These are phyloP conservation scores for Rhodamnia rubescens DNA, from an alignment of 345 rosid species.

Conservation along the genomic window DNA sequence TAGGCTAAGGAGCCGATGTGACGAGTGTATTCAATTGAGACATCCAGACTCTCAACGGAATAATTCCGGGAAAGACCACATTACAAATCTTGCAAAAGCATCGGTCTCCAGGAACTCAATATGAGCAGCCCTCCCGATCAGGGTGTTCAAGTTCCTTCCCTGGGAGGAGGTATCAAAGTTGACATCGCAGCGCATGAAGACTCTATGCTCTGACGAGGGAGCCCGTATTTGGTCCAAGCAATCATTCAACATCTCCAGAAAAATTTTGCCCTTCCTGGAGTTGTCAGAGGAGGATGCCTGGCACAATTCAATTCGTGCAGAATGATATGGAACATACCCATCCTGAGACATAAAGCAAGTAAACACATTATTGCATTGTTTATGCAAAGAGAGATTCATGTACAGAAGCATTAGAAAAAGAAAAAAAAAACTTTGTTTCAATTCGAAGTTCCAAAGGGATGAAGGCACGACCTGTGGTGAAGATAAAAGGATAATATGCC, in stretches of 20 bases:
- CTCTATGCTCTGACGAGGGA: slow-evolving; percentile 41
- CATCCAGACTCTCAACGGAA: slow-evolving; percentile 25
- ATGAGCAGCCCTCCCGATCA: slow-evolving; percentile 94
- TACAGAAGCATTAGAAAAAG: neutral
- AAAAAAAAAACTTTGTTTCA: neutral
- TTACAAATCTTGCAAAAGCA: slow-evolving; percentile 66
- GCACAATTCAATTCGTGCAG: slow-evolving; percentile 83
- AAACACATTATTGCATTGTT: neutral
- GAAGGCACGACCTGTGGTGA: slow-evolving; percentile 73
- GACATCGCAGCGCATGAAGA: slow-evolving; percentile 89
- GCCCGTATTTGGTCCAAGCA: slow-evolving; percentile 94
- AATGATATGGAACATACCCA: slow-evolving; percentile 97
- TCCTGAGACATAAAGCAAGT: slow-evolving; percentile 37
- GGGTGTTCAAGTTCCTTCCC: slow-evolving; percentile 71
- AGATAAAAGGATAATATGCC: slow-evolving; percentile 58
- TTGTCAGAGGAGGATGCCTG: slow-evolving; percentile 65
- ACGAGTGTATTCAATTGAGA: neutral
- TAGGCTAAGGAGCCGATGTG: neutral
- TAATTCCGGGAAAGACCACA: slow-evolving; percentile 87
- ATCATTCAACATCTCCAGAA: slow-evolving; percentile 85
- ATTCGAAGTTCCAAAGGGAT: neutral
- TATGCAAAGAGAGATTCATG: neutral
- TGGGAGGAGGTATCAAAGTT: slow-evolving; percentile 67
- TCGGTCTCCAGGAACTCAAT: slow-evolving; percentile 91
- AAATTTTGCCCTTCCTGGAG: slow-evolving; percentile 68